These are phyloP conservation scores for Metarhizium robertsii DNA, from an alignment of 2,329 filamentous ascomycete genomes.

Conservation along the genomic window DNA sequence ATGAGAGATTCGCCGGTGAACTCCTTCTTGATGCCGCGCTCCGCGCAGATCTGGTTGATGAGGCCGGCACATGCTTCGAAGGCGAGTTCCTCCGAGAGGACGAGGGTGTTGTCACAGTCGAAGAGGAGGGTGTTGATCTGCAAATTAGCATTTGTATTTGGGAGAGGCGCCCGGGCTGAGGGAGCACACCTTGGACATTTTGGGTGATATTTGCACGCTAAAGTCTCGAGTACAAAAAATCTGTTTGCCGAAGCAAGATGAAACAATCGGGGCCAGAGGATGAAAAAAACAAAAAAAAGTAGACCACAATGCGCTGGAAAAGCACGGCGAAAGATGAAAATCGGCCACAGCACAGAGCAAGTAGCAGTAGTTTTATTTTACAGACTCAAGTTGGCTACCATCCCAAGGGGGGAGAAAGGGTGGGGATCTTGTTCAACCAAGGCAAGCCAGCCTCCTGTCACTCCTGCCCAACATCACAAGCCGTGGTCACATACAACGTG, in stretches of 20 bases:
- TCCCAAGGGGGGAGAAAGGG: neutral
- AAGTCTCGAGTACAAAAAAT: neutral
- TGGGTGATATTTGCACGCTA: neutral
- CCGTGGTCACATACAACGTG: neutral
- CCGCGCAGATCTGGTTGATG: slow-evolving; percentile 73
- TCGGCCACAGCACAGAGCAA: neutral
- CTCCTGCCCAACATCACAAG: neutral
- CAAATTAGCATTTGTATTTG: neutral
- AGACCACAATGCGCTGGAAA: neutral
- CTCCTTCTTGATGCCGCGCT: slow-evolving; percentile 50
- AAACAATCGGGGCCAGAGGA: neutral
- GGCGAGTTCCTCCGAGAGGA: slow-evolving; percentile 81
- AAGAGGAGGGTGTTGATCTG: slow-evolving; percentile 62
- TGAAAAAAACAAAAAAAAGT: too few relatives aligned
- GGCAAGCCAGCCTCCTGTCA: neutral
- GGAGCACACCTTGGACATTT: slow-evolving; percentile 4
- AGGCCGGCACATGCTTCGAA: slow-evolving; percentile 87
- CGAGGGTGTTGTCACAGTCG: slow-evolving; percentile 85
- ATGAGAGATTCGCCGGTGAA: slow-evolving; percentile 77
- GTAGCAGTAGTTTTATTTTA: neutral
- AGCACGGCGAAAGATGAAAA: neutral
- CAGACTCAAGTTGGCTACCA: neutral
- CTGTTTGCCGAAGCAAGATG: neutral
- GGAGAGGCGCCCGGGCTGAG: neutral
- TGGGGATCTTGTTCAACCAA: neutral